phyloP scores from a whole-genome alignment of 306 rosid species.

The Dicorynia guianensis region DNA sequence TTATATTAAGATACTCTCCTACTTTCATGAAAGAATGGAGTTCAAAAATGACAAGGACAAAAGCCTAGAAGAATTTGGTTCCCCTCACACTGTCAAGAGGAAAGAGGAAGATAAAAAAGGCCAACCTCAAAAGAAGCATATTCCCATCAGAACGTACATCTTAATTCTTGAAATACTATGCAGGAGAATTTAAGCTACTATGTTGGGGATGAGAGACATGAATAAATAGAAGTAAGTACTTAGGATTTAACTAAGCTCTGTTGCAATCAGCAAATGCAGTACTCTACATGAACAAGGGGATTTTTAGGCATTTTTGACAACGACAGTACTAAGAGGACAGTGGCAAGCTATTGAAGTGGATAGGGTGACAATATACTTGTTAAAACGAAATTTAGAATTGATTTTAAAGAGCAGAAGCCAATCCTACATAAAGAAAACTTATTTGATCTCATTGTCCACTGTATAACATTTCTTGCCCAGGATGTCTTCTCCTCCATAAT shows the following conservation, averaged over 20 bases:
- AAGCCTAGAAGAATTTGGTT: neutral
- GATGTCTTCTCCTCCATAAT: too few species aligned
- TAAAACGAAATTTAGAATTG: too few species aligned
- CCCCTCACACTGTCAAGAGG: constrained; percentile 4
- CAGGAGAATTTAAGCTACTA: neutral
- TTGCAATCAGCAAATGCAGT: neutral
- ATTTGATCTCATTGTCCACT: too few species aligned
- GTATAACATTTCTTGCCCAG: too few species aligned
- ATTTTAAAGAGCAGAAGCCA: too few species aligned
- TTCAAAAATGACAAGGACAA: neutral
- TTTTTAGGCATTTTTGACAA: neutral
- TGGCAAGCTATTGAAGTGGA: constrained; percentile 9
- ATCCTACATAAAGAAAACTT: too few species aligned
- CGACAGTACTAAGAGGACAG: neutral
- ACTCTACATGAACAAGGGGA: constrained; percentile 2
- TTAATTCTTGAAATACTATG: neutral
- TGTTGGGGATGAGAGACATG: neutral
- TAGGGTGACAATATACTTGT: constrained; percentile 3
- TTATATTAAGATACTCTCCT: too few species aligned
- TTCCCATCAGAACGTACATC: neutral
- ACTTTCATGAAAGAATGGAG: neutral
- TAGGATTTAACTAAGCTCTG: too few species aligned
- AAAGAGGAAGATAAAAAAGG: neutral
- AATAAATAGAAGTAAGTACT: too few species aligned
- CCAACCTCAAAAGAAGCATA: neutral